Evolutionary conservation across 495 filamentous ascomycete species (phyloP), one percentile per base, ranked within the genome.

Genomic region (Daldinia loculata): DNA sequence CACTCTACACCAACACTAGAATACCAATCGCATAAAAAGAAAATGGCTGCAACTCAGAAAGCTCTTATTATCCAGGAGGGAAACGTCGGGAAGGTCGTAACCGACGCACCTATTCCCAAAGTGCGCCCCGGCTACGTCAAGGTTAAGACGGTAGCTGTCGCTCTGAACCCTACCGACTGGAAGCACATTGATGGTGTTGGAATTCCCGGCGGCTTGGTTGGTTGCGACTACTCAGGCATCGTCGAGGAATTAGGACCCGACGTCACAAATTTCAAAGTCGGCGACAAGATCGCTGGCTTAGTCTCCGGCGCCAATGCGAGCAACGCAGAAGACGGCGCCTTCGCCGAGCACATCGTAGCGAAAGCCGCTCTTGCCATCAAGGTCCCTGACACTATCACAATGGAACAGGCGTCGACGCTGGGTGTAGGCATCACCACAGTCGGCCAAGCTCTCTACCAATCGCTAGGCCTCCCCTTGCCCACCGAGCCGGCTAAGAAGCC

Each of bases 111-210:
- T 29, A 56, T 64, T 34, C 34, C 61, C 26, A 64, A 64, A 26
- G n/a, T 64, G 29, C 50, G 51, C 15, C 50, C 61, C 11, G 61
- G 61, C 24, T 56, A 56, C 26, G 51, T 64, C 36, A 64, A 43
- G 22, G 61, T 64, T 9, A 64, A 64, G 51, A 64, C 63, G 0
- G 90, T 85, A 0, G 70, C 75, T 4, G 67, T 79, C 1, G 75
- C 69, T 6, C 36, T 89, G 22, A 89, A 89, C 71, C 87, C 87
- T 9, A 83, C 80, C 0, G 87, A 88, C 78, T 85, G 82, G 80
- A 90, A 90, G 72, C 80, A 84, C 62, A 62, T 86, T n/a, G 81
- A 79, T 0, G 70, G 55, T 51, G 41, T 24, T 26, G 36, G 45
- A 11, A n/a, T 66, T 5, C 38, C 67, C 0, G 76, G 74, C 3